Evolutionary conservation across 768 basidiomycete genomes (phyloP).

Genomic region (Paxillus rubicundulus): DNA sequence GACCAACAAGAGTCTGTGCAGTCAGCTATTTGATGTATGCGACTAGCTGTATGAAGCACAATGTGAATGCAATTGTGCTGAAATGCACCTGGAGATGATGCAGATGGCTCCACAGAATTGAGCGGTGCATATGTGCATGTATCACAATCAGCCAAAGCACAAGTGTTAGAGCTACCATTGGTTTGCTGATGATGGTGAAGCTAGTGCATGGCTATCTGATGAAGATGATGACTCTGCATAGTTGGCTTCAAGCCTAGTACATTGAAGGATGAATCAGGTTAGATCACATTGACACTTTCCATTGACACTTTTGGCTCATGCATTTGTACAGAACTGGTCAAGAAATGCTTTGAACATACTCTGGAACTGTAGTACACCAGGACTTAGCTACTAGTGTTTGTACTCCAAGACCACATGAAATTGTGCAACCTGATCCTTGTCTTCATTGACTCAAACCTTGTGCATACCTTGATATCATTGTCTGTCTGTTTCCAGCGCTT

Average conservation of each 20-base stretch:
- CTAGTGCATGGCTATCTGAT: constrained; percentile 2
- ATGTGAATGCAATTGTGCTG: too few species aligned
- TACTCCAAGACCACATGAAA: constrained; percentile 32
- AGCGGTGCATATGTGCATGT: too few species aligned
- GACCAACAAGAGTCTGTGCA: too few species aligned
- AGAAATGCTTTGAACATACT: too few species aligned
- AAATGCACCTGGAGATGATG: too few species aligned
- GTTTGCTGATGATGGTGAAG: constrained; percentile 4
- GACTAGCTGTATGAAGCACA: too few species aligned
- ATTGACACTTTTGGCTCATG: background rate
- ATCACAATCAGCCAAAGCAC: too few species aligned
- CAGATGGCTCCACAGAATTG: too few species aligned
- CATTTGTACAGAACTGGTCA: background rate
- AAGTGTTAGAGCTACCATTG: background rate
- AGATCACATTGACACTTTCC: background rate
- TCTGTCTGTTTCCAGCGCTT: constrained; percentile 17
- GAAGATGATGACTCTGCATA: background rate
- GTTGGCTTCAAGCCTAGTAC: background rate
- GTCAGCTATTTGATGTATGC: too few species aligned
- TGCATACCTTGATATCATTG: constrained; percentile 36
- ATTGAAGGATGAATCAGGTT: background rate
- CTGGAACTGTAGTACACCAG: too few species aligned
- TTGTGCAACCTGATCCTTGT: constrained; percentile 33
- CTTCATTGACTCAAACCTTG: constrained; percentile 34
- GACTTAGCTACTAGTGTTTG: constrained; percentile 2